Evolutionary conservation across 2,329 filamentous ascomycete genomes (phyloP).

Genomic region (Ophiostoma ulmi): DNA sequence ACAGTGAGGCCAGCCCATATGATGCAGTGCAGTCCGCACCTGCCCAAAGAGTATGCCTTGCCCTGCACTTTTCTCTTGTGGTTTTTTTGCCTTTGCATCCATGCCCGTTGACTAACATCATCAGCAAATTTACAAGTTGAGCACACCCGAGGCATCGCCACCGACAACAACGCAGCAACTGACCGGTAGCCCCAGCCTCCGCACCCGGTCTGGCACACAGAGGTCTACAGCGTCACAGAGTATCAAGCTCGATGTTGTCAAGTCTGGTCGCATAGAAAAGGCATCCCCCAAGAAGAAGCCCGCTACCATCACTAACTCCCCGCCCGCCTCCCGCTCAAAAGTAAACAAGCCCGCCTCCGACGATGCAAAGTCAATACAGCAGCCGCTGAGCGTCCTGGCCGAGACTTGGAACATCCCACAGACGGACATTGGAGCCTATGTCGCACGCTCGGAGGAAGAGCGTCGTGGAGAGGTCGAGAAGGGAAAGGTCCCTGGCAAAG

Average conservation of each 20-base stretch:
- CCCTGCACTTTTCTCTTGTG: not conserved
- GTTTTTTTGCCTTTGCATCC: not conserved
- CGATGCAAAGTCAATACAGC: conserved; percentile 47
- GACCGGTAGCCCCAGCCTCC: conserved; percentile 29
- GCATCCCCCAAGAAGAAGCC: conserved; percentile 40
- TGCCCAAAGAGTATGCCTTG: not conserved
- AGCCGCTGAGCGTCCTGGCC: conserved; percentile 67
- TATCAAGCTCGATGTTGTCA: conserved; percentile 36
- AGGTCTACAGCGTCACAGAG: conserved; percentile 30
- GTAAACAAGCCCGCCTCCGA: conserved; percentile 33
- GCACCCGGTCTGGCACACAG: conserved; percentile 28
- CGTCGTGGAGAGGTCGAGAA: conserved; percentile 64
- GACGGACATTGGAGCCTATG: conserved; percentile 74
- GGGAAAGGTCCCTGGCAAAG: conserved; percentile 64
- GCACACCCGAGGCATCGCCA: conserved; percentile 37
- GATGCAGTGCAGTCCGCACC: conserved; percentile 1
- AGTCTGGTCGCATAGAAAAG: conserved; percentile 36
- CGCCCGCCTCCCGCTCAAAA: conserved; percentile 33
- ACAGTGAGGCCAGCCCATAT: conserved; percentile 18
- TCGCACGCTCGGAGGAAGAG: conserved; percentile 62
- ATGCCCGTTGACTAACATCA: not conserved
- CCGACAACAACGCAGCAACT: conserved; percentile 36
- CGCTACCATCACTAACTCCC: conserved; percentile 17
- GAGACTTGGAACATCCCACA: conserved; percentile 58
- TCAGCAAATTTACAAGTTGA: conserved; percentile 21